A percentile compares a stretch with the other conserved stretches of the same genome.
Conservation (phyloP, 495 filamentous ascomycete genomes). For the Penicillium samsonianum region DNA sequence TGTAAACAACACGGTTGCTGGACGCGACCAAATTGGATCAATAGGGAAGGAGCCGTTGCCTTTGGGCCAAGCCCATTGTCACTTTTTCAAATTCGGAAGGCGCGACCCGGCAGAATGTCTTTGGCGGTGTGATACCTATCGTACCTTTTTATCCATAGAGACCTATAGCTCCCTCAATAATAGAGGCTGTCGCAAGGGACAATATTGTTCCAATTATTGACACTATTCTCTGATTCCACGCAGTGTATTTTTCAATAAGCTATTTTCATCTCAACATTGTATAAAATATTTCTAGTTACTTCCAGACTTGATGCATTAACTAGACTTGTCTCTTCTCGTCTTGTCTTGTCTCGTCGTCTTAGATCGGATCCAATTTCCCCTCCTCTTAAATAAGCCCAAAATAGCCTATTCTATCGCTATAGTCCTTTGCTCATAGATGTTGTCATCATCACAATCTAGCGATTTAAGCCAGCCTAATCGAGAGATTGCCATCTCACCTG, state of each 20-base stretch:
- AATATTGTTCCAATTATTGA: not conserved
- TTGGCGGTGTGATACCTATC: not conserved
- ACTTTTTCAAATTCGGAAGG: constrained; percentile 11
- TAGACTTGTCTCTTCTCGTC: not conserved
- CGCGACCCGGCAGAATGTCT: constrained; percentile 8
- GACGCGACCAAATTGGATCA: not conserved
- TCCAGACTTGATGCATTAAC: not conserved
- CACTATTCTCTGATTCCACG: not conserved
- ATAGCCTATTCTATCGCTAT: not conserved
- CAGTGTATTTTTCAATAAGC: not conserved
- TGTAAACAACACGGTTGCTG: constrained; percentile 2
- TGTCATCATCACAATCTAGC: not conserved
- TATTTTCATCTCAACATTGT: not conserved
- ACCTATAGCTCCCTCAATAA: too few relatives aligned
- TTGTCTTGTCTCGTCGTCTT: not conserved
- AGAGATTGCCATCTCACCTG: not conserved
- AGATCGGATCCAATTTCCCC: not conserved
- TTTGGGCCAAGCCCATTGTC: constrained; percentile 1
- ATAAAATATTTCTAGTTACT: not conserved
- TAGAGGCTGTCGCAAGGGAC: too few relatives aligned
- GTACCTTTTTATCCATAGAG: too few relatives aligned
- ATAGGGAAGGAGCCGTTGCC: constrained; percentile 11
- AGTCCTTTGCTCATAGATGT: too few relatives aligned
- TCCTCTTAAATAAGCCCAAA: not conserved
- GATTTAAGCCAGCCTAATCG: not conserved